Base-by-base conservation (phyloP, 139 green algal genomes). In the Chlamydomonas incerta region DNA sequence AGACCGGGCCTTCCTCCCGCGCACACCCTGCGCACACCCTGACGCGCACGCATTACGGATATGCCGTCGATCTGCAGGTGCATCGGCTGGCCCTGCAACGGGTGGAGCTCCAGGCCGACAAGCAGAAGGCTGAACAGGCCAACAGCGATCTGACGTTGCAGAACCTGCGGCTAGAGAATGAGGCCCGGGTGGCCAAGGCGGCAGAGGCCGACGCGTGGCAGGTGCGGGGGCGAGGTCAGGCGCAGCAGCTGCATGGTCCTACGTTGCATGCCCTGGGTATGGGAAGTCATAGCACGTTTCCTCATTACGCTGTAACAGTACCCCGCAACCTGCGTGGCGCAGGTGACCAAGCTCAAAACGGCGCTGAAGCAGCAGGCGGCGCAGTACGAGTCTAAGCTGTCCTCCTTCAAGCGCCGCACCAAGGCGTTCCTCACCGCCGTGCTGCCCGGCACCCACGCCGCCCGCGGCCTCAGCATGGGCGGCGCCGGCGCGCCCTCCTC, bases 361-460 rank as follows among this genome's bases (percentile, higher is more conserved):
- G 79, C 79, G 6, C 47, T 85, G 26, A 31, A 50, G 14, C 47
- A 55, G 23, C 79, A 85, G 34, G 79, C 79, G 28, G 66, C n/a
- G 20, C 47, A 85, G 46, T 66, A 85, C n/a, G 66, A 75, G 66
- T 69, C 29, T 24, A 75, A 75, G 79, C 34, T 85, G 3, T n/a
- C 31, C 5, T 67, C 35, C n/a, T 20, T 85, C 33, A 85, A 85
- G 79, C 47, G 79, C 28, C 79, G 79, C 65, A 85, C 79, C 24
- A 85, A 75, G 47, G 79, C 79, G 11, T 46, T 85, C 10, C 79
- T 85, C 47, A 57, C 47, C 8, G 79, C 79, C 47, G 69, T 85
- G 33, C 21, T 85, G n/a, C 79, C 79, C 0, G 79, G 66, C 31
- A 50, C 47, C 28, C n/a, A 66, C 46, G 17, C 14, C 10, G 9